These are phyloP conservation scores for Beta macrorhiza DNA, from an alignment of 179 eudicot genomes.

Conservation along the genomic window DNA sequence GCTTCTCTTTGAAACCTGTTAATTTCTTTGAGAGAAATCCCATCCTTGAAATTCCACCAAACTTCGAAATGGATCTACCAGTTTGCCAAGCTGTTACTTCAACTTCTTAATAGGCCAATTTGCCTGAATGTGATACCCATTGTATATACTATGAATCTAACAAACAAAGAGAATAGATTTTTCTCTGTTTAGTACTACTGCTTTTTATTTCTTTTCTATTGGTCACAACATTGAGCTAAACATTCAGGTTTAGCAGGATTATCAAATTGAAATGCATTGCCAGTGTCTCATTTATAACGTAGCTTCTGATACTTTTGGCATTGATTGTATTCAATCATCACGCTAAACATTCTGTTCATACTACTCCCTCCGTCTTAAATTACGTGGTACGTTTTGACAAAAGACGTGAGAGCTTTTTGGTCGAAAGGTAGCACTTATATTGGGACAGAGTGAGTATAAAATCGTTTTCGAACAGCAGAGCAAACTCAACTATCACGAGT, in stretches of 20 bases:
- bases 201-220: neutral
- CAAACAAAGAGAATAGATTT: slow-evolving; percentile 9
- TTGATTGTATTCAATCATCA: too few relatives aligned
- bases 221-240: neutral
- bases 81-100: slow-evolving; percentile 59
- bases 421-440: too few relatives aligned
- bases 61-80: slow-evolving; percentile 64
- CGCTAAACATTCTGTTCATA: too few relatives aligned
- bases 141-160: neutral
- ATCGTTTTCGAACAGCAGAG: neutral
- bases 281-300: too few relatives aligned
- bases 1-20: slow-evolving; percentile 90
- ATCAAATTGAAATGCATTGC: too few relatives aligned
- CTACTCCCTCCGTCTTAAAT: too few relatives aligned
- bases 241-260: neutral
- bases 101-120: slow-evolving; percentile 8
- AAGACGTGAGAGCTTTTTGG: too few relatives aligned
- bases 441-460: too few relatives aligned
- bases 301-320: too few relatives aligned
- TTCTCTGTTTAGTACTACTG: neutral
- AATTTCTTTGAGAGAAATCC: slow-evolving; percentile 95
- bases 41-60: slow-evolving; percentile 67
- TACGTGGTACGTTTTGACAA: too few relatives aligned
- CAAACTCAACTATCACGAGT: neutral
- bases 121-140: neutral